Evolutionary conservation across 306 rosid genomes (phyloP).

Genomic region (Rosa lucieae): DNA sequence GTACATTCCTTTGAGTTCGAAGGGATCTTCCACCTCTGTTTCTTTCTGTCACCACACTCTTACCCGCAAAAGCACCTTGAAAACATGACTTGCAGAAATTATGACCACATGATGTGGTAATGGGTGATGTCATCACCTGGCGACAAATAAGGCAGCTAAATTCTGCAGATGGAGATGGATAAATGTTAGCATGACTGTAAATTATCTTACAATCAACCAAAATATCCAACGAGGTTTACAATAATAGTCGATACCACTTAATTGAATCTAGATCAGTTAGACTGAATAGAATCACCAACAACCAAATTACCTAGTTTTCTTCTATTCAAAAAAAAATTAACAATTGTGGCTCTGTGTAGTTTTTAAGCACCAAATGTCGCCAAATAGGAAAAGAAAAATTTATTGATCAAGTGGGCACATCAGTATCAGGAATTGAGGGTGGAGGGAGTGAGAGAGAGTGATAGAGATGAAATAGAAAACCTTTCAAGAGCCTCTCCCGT

Average conservation of each 20-base stretch:
- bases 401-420: not conserved
- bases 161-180: constrained; percentile 35
- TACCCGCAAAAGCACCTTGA: constrained; percentile 53
- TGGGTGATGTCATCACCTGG: constrained; percentile 49
- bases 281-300: not conserved
- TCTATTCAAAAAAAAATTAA: not conserved
- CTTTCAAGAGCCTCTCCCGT: constrained; percentile 10
- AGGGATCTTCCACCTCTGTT: constrained; percentile 50
- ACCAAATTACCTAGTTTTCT: not conserved
- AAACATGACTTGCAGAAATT: constrained; percentile 70
- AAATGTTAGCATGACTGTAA: not conserved
- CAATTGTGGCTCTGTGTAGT: not conserved
- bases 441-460: not conserved
- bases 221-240: not conserved
- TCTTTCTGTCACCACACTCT: constrained; percentile 53
- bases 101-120: constrained; percentile 71
- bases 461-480: not conserved
- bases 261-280: not conserved
- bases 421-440: not conserved
- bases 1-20: constrained; percentile 57
- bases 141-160: constrained; percentile 58
- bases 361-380: not conserved
- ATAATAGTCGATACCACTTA: not conserved
- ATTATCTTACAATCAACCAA: not conserved
- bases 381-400: not conserved